These are phyloP conservation scores for Chloranthus sessilifolius DNA, from an alignment of 164 flowering plant species.

Conservation along the genomic window DNA sequence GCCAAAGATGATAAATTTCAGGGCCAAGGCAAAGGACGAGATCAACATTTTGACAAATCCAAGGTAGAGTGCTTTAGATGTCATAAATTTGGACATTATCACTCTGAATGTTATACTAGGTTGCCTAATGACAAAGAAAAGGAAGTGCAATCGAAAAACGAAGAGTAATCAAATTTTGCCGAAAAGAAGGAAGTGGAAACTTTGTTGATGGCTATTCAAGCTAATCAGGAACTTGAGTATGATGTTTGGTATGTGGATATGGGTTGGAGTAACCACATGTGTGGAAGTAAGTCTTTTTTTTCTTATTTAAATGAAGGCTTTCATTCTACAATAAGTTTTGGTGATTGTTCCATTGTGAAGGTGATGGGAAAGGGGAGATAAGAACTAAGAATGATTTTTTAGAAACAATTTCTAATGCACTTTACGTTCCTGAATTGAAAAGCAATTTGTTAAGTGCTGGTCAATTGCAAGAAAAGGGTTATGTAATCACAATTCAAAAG, in stretches of 20 bases:
- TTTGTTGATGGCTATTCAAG: background rate
- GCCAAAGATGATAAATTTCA: background rate
- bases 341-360: background rate
- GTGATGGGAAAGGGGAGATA: constrained; percentile 9
- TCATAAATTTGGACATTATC: too few species aligned
- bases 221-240: background rate
- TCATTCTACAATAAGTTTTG: background rate
- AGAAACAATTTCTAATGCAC: background rate
- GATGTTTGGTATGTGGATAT: constrained; percentile 13
- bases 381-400: background rate
- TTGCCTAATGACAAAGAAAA: background rate
- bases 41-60: background rate
- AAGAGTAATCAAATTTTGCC: too few species aligned
- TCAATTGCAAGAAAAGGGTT: background rate
- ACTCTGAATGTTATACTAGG: too few species aligned
- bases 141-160: background rate
- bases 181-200: background rate
- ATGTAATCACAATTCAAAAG: constrained; percentile 12
- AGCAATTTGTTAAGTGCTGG: constrained; percentile 5
- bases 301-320: background rate
- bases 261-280: constrained; percentile 15
- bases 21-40: background rate
- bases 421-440: constrained; percentile 2
- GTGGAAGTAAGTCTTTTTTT: background rate
- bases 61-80: background rate